Evolutionary conservation across 148 eudicot species (phyloP).

Genomic region (Chenopodium album): DNA sequence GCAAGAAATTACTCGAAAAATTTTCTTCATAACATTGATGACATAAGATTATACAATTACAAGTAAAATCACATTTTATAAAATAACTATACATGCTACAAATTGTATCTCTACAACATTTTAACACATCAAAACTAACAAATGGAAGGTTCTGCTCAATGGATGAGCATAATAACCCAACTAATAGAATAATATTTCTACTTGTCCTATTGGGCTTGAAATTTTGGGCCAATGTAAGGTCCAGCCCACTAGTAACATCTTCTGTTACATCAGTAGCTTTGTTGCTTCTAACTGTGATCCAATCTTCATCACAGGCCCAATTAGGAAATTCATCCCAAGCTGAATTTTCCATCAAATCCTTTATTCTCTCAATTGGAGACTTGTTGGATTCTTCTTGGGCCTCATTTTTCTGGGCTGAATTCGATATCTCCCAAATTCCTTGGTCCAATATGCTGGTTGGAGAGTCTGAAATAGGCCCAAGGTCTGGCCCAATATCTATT

Average conservation of each 20-base stretch:
- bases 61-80: neutral
- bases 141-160: neutral
- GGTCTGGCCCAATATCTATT: neutral
- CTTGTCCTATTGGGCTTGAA: constrained; percentile 1
- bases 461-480: constrained; percentile 28
- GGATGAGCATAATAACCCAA: neutral
- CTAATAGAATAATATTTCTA: neutral
- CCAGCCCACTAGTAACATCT: neutral
- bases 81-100: neutral
- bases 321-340: constrained; percentile 8
- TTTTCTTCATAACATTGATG: neutral
- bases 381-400: neutral
- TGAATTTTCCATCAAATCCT: constrained; percentile 30
- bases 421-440: constrained; percentile 44
- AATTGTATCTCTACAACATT: neutral
- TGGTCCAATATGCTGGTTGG: constrained; percentile 64
- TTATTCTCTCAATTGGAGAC: constrained; percentile 32
- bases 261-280: neutral
- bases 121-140: neutral
- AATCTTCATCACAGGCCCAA: constrained; percentile 41
- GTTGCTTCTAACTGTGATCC: constrained; percentile 56
- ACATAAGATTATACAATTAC: constrained; percentile 2
- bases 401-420: neutral
- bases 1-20: neutral
- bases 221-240: neutral